Evolutionary conservation across 2,329 filamentous ascomycete species (phyloP), one percentile per base, ranked within the genome.

Genomic region (Akanthomyces muscarius): DNA sequence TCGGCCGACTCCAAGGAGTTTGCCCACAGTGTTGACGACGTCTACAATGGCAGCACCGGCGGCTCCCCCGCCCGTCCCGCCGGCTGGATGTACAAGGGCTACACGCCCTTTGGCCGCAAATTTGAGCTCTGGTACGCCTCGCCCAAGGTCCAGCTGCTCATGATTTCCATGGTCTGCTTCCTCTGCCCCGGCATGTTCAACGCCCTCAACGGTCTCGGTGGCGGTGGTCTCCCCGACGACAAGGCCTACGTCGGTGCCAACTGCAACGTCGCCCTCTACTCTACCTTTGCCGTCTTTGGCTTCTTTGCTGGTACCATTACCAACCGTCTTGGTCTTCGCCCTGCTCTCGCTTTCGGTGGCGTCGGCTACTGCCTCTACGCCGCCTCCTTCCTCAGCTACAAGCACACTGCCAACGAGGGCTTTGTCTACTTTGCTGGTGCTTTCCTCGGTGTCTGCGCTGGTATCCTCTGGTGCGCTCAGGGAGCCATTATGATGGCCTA

Each of bases 401-500:
- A 85, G 69, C 88, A 91, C 77, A 89, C 80, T 25, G 63, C 79
- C 61, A 89, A 89, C 71, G 77, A 82, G 64, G 88, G 87, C 65
- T 93, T 91, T 76, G 86, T 88, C 72, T 85, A 90, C 69, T 92
- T 93, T 69, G 86, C 90, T 6, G 91, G 91, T 68, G 88, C 87
- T 18, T 82, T 91, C 65, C 85, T 93, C 53, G 91, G 91, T 75
- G 78, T 91, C 63, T 93, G 90, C 71, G 91, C 91, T 53, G 90
- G 89, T 71, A 81, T 94, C 45, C 81, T 95, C 44, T 95, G 91
- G 91, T 89, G 88, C 41, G 91, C 89, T 1, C 90, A 94, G 76
- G 90, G 91, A 64, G 87, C 89, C 64, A 91, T 94, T 71, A 93
- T 94, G 89, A 94, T 96, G 86, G 87, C 90, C 47, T 97, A 97